Conservation (phyloP, 176 grass and related monocot species). For the Raddia guianensis region DNA sequence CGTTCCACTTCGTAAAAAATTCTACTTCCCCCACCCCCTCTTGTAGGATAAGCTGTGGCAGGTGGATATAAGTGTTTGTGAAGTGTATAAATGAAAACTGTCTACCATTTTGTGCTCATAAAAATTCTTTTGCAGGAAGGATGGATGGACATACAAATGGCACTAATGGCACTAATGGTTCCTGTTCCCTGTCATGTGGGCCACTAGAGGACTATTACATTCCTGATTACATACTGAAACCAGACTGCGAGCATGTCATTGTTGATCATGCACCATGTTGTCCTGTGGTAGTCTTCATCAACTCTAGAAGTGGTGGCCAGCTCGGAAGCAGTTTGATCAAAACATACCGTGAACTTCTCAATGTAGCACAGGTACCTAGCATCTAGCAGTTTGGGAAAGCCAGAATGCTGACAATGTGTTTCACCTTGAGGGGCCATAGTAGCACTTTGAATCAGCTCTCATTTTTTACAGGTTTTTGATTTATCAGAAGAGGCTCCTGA, state of each 20-base stretch:
- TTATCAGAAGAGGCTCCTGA: slow-evolving; percentile 86
- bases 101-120: neutral
- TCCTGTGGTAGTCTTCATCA: slow-evolving; percentile 98
- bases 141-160: slow-evolving; percentile 26
- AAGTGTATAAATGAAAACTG: neutral
- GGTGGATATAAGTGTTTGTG: neutral
- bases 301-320: slow-evolving; percentile 90
- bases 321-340: slow-evolving; percentile 74
- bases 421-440: neutral
- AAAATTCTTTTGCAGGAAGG: slow-evolving; percentile 49
- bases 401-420: neutral
- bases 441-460: slow-evolving; percentile 11
- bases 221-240: slow-evolving; percentile 85
- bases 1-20: neutral
- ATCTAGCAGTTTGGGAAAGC: slow-evolving; percentile 1
- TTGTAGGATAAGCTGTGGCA: neutral
- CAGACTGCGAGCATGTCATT: slow-evolving; percentile 30
- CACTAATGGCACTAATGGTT: slow-evolving; percentile 12
- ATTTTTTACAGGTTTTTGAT: slow-evolving; percentile 79
- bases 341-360: slow-evolving; percentile 85
- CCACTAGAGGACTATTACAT: slow-evolving; percentile 60
- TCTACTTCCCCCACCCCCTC: too few relatives aligned
- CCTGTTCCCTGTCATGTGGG: slow-evolving; percentile 22
- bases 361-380: slow-evolving; percentile 72
- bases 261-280: slow-evolving; percentile 37